phyloP scores from a whole-genome alignment of 1,139 yeast genomes.

The Geotrichum histeridarum region DNA sequence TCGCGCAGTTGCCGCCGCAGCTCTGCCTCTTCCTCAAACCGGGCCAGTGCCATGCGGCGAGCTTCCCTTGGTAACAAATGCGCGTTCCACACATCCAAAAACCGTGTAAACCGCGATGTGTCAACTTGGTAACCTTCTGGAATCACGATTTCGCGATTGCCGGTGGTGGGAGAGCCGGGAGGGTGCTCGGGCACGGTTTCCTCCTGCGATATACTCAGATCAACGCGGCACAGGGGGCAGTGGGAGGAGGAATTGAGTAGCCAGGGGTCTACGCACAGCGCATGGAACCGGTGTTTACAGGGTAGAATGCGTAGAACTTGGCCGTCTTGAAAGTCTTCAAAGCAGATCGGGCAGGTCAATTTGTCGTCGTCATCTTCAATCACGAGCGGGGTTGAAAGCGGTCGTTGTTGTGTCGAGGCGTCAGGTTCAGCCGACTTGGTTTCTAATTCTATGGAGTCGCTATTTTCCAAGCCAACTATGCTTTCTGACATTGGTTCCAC shows the following conservation, averaged over 20 bases:
- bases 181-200: conserved; percentile 29
- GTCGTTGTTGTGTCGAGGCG: background rate
- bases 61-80: conserved; percentile 35
- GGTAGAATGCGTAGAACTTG: conserved; percentile 61
- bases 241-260: conserved; percentile 65
- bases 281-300: conserved; percentile 79
- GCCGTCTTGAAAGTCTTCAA: conserved; percentile 53
- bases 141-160: conserved; percentile 15
- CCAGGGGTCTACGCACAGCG: conserved; percentile 81
- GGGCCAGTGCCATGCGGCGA: conserved; percentile 31
- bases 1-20: conserved; percentile 26
- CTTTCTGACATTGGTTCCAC: background rate
- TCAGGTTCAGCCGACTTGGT: background rate
- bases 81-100: conserved; percentile 37
- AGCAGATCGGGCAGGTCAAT: conserved; percentile 73
- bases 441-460: background rate
- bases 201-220: conserved; percentile 34
- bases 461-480: background rate
- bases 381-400: conserved; percentile 3
- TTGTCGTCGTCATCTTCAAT: conserved; percentile 48
- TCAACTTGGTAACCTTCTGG: conserved; percentile 31
- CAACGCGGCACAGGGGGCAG: conserved; percentile 80
- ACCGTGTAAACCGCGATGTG: conserved; percentile 31
- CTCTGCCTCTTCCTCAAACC: conserved; percentile 35
- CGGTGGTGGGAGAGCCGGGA: conserved; percentile 19